phyloP scores from a whole-genome alignment of 140 eudicot species.

The Senecio squalidus region DNA sequence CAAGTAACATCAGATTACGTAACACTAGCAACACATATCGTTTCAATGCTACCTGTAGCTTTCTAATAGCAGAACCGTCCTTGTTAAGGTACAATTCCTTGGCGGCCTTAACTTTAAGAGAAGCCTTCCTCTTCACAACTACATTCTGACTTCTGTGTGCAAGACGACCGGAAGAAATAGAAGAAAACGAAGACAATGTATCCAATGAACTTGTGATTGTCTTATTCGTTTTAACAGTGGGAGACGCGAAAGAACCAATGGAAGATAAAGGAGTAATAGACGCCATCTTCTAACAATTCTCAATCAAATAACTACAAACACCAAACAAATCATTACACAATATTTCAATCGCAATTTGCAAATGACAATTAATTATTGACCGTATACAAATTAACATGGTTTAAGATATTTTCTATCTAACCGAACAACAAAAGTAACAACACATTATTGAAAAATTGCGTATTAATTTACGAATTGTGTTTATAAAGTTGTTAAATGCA shows the following conservation, averaged over 20 bases:
- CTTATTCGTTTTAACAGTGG: constrained; percentile 27
- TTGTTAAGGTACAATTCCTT: constrained; percentile 61
- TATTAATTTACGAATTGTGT: no score
- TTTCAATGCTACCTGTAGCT: constrained; percentile 44
- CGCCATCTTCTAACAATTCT: constrained; percentile 42
- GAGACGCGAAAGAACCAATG: constrained; percentile 19
- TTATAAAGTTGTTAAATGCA: no score
- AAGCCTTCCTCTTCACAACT: constrained; percentile 31
- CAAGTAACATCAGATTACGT: neutral
- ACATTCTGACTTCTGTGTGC: constrained; percentile 35
- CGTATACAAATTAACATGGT: no score
- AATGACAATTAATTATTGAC: no score
- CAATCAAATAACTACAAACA: constrained; percentile 20
- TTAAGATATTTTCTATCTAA: no score
- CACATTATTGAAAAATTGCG: no score
- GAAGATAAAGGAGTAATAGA: constrained; percentile 39
- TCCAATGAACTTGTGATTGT: constrained; percentile 26
- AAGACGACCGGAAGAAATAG: constrained; percentile 37
- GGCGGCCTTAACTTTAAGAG: constrained; percentile 53
- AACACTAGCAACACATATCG: neutral
- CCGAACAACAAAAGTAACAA: no score
- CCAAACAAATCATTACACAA: neutral
- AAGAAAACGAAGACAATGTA: constrained; percentile 49
- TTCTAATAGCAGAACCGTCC: constrained; percentile 65
- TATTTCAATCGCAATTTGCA: neutral